Evolutionary conservation across 768 basidiomycete species (phyloP), one percentile per base, ranked within the genome.

Genomic region (Hygrocybe punicea): DNA sequence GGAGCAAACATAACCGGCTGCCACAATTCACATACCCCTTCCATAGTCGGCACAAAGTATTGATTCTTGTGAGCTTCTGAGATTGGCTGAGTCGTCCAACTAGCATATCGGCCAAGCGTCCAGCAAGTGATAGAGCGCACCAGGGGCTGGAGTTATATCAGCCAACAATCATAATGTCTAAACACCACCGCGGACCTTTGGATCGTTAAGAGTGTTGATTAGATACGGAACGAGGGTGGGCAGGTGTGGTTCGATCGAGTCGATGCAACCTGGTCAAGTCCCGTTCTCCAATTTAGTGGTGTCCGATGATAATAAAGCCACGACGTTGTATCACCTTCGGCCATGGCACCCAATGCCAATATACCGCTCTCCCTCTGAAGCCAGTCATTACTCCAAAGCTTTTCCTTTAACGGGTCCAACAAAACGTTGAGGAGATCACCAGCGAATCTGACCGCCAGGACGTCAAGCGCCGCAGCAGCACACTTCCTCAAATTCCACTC

Each of bases 401-500:
- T 93, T 60, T 91, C 88, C 77, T 97, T 96, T 69, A 99, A 73
- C 25, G 90, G 88, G 5, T 90, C 86, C 24, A 99, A 79, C 23
- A 98, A 78, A 44, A 97, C 89, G 59, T 89, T 89, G 66, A 99
- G 76, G 56, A 98, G 75, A 57, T 98, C 94, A n/a, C 81, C 81
- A 35, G 87, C 86, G 65, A 98, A 98, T 40, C 92, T 85, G 16
- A 98, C 93, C 2, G 94, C 93, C 56, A 99, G 83, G 24, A 99
- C 95, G 69, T 99, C 97, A 56, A 99, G 78, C 9, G 97, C 97
- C 1, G 97, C 97, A 0, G 97, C 97, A 2, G 94, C 93, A 67
- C 97, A 99, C 76, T 99, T 99, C 60, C 97, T 83, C 59, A 98
- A 78, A 73, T 98, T 99, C 97, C 97, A 99, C 69, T 98, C 95